Base-by-base conservation (phyloP, 352 stramenopile species). In the Pythium aquatile region DNA sequence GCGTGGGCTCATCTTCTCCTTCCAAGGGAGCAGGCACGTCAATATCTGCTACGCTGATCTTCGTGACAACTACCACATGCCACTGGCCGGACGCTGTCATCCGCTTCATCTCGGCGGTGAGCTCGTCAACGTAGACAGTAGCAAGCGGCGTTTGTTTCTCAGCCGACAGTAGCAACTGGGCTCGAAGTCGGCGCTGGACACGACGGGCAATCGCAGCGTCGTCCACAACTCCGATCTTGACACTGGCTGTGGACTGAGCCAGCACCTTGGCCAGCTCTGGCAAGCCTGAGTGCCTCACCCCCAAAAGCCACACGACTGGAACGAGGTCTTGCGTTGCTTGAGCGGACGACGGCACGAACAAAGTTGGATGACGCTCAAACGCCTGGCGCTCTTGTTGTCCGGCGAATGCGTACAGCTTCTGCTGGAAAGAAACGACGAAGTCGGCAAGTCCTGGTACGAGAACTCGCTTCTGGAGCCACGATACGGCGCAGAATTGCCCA, bases 371-470 rank as follows among this genome's bases (percentile, higher is more conserved):
- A 54, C 74, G 69, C 54, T 78, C 74, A 48, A 93, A 93, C 17
- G 70, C 74, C 11, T 58, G 55, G 1, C 63, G 74, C 44, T 90
- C 77, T 0, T 55, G 9, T 14, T 66, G 53, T 2, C 82, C 79
- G 47, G 79, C 77, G 42, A 89, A 93, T 1, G 76, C 67, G 42
- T 90, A 93, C 20, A 86, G 74, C 16, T 75, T 69, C 24, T 84
- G 73, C 16, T 62, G 52, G 55, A 82, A 85, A 3, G 65, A 78
- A 7, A 67, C 70, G 37, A 86, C 71, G 37, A 70, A 79, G 24
- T 69, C 39, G 3, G 76, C 61, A 0, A 72, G 53, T 17, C 84
- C 84, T 55, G 82, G 79, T 10, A 86, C 61, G 10, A 91, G 61
- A 1, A 74, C 10, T 0, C 62, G 54, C 52, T 76, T 78, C 0